These are phyloP conservation scores for Podila clonocystis DNA, from an alignment of 192 early-diverging fungal species.

Conservation along the genomic window DNA sequence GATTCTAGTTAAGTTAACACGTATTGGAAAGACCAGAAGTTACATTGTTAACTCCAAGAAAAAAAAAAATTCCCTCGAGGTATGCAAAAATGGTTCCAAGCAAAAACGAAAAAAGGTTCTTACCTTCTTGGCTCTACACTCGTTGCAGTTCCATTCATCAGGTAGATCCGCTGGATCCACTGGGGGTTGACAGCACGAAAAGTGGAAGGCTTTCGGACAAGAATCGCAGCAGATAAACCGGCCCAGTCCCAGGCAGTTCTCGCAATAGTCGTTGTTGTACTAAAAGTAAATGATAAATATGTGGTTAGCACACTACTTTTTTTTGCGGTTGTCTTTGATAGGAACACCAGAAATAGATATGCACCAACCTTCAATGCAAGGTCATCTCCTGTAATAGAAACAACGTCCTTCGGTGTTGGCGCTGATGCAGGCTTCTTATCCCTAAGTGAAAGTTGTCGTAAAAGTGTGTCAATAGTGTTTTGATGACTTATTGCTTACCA, in stretches of 20 bases:
- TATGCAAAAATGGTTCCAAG: no score
- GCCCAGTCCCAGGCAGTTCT: slow-evolving; percentile 40
- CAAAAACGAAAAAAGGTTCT: not conserved
- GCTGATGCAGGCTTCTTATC: not conserved
- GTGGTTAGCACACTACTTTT: not conserved
- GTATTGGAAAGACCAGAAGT: not conserved
- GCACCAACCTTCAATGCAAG: slow-evolving; percentile 15
- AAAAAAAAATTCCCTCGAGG: no score
- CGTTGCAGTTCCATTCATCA: slow-evolving; percentile 53
- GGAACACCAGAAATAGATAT: not conserved
- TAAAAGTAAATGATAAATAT: not conserved
- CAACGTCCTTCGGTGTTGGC: slow-evolving; percentile 3
- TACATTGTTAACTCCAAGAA: no score
- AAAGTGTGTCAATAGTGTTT: not conserved
- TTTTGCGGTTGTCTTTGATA: not conserved
- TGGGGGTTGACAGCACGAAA: slow-evolving; percentile 50
- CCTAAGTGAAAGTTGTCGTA: not conserved
- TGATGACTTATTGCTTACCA: no score
- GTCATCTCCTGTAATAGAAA: slow-evolving; percentile 21
- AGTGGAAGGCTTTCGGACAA: slow-evolving; percentile 55
- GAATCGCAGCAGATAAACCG: slow-evolving; percentile 54
- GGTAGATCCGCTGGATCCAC: slow-evolving; percentile 38
- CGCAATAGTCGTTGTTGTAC: slow-evolving; percentile 52
- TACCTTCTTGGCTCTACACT: slow-evolving; percentile 39
- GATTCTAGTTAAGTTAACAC: slow-evolving; percentile 9